These are phyloP conservation scores for Agapanthus africanus DNA, from an alignment of 106 monocot genomes.

Conservation along the genomic window DNA sequence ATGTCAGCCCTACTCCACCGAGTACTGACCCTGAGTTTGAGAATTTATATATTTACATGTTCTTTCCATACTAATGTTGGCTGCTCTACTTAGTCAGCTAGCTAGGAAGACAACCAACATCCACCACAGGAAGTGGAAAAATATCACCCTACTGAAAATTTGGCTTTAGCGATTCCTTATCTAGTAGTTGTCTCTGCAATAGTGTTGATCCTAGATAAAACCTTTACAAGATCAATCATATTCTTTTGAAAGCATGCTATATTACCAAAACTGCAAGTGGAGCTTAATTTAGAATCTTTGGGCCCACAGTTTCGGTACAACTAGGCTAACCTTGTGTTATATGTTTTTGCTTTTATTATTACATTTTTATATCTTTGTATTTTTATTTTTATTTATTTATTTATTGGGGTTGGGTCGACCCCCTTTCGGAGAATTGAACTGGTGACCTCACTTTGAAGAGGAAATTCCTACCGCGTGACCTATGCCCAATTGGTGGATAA, in stretches of 20 bases:
- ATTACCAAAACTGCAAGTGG: not conserved
- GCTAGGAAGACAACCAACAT: not conserved
- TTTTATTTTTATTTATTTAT: too few relatives aligned
- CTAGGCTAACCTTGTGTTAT: too few relatives aligned
- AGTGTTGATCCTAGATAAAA: not conserved
- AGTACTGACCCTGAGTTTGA: not conserved
- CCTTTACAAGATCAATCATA: not conserved
- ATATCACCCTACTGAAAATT: not conserved
- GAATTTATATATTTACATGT: not conserved
- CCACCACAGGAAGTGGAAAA: not conserved
- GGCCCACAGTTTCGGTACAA: too few relatives aligned
- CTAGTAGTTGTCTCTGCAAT: not conserved
- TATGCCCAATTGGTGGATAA: too few relatives aligned
- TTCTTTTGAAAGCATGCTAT: not conserved
- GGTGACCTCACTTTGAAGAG: too few relatives aligned
- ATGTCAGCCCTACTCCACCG: not conserved
- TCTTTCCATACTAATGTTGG: not conserved
- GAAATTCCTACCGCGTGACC: too few relatives aligned
- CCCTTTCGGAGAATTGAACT: too few relatives aligned
- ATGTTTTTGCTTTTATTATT: too few relatives aligned
- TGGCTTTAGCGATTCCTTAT: not conserved
- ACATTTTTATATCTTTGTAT: too few relatives aligned
- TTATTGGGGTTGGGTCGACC: too few relatives aligned
- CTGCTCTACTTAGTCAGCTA: not conserved
- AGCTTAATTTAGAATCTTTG: too few relatives aligned